phyloP scores from a whole-genome alignment of 768 basidiomycete genomes.

The Tylopilus subfusipes region DNA sequence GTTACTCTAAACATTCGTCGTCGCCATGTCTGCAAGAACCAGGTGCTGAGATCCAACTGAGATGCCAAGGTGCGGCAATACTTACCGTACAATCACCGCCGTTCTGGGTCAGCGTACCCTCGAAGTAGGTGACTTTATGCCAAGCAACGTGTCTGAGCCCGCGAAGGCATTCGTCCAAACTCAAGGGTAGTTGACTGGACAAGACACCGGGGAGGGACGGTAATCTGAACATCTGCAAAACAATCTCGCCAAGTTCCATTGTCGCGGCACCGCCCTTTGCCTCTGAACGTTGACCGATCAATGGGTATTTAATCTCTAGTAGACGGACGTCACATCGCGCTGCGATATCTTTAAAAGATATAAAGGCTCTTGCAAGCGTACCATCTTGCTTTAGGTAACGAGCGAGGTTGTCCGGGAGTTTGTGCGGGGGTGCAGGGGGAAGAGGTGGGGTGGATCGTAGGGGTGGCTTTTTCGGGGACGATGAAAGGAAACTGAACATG shows the following conservation, averaged over 20 bases:
- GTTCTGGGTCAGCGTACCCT: constrained; percentile 87
- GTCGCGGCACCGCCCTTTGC: constrained; percentile 49
- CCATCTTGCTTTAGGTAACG: constrained; percentile 81
- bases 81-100: constrained; percentile 91
- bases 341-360: constrained; percentile 87
- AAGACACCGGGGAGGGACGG: constrained; percentile 84
- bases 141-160: constrained; percentile 87
- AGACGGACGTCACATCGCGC: constrained; percentile 78
- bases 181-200: constrained; percentile 79
- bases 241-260: constrained; percentile 81
- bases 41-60: neutral
- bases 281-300: constrained; percentile 73
- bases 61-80: constrained; percentile 3
- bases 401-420: constrained; percentile 70
- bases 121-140: constrained; percentile 93
- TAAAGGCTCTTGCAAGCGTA: constrained; percentile 83
- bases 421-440: constrained; percentile 38
- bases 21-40: constrained; percentile 61
- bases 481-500: constrained; percentile 72
- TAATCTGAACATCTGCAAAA: constrained; percentile 86
- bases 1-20: constrained; percentile 81
- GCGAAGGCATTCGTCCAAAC: constrained; percentile 86
- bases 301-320: constrained; percentile 77
- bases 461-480: constrained; percentile 66
- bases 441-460: constrained; percentile 39